A percentile compares a stretch with the other conserved stretches of the same genome.
Conservation (phyloP, 169 alveolate species). For the Blepharisma undulans region DNA sequence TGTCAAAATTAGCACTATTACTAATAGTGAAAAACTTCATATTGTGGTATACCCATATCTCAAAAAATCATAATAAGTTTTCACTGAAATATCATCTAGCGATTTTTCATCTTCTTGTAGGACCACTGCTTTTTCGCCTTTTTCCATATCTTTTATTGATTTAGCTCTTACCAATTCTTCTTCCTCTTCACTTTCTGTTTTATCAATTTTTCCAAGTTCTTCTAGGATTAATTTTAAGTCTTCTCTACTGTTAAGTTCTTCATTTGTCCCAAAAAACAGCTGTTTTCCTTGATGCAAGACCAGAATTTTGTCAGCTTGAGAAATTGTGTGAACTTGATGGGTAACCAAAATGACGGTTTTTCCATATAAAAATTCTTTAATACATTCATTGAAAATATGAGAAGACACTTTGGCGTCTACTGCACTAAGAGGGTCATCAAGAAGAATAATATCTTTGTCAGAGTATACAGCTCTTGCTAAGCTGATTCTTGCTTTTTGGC, state of each 20-base stretch:
- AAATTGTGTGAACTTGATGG: conserved; percentile 71
- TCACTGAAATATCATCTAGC: background rate
- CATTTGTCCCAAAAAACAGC: background rate
- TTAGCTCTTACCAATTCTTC: background rate
- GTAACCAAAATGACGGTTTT: conserved; percentile 84
- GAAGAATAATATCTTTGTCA: conserved; percentile 77
- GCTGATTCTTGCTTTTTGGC: conserved; percentile 87
- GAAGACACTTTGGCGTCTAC: conserved; percentile 77
- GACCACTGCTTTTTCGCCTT: background rate
- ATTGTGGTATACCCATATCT: background rate
- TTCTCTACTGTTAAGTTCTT: background rate
- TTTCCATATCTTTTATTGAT: background rate
- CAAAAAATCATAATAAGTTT: background rate
- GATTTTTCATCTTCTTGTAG: conserved; percentile 11
- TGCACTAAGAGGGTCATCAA: conserved; percentile 89
- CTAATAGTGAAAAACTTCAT: background rate
- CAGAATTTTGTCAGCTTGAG: conserved; percentile 62
- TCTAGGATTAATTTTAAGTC: background rate
- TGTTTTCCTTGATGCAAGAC: conserved; percentile 56
- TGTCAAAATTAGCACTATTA: background rate
- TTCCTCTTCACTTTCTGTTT: background rate
- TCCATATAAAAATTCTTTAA: conserved; percentile 55
- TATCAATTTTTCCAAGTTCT: background rate
- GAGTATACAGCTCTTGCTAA: conserved; percentile 90
- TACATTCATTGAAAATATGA: conserved; percentile 75